Percentiles rank a stretch among this genome's conserved stretches.
phyloP scores from a whole-genome alignment of 2,329 filamentous ascomycete species.

The Penicillium rolfsii region DNA sequence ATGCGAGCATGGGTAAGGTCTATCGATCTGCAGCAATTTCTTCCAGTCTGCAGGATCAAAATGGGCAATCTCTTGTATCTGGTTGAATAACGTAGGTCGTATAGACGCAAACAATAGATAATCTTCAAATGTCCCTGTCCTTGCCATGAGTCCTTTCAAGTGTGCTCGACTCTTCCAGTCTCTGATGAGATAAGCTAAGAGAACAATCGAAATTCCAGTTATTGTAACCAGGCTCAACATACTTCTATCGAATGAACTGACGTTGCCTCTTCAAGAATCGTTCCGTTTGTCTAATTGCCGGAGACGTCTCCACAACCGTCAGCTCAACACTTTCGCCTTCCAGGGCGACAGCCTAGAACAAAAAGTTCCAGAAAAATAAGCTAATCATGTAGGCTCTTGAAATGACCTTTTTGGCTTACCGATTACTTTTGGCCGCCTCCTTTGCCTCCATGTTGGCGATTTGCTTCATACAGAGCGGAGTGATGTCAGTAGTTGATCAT shows the following conservation, averaged over 20 bases:
- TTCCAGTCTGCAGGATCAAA: neutral
- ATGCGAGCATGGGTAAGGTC: neutral
- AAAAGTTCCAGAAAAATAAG: conserved; percentile 1
- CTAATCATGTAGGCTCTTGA: conserved; percentile 3
- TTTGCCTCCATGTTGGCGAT: conserved; percentile 20
- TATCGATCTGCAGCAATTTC: neutral
- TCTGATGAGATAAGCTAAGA: neutral
- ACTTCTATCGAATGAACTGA: neutral
- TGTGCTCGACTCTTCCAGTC: neutral
- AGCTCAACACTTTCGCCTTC: conserved; percentile 21
- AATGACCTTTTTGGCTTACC: neutral
- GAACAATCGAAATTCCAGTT: neutral
- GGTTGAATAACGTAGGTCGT: neutral
- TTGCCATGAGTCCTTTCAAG: neutral
- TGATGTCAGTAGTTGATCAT: conserved; percentile 30
- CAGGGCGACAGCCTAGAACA: conserved; percentile 21
- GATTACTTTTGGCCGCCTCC: neutral
- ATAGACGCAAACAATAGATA: neutral
- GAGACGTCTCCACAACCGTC: neutral
- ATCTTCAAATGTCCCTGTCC: neutral
- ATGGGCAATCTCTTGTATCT: neutral
- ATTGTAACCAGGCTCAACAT: neutral
- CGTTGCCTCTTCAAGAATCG: neutral
- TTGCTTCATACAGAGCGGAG: neutral
- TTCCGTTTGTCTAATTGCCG: neutral